Evolutionary conservation across 345 rosid species (phyloP).

Genomic region (Syzygium oleosum): DNA sequence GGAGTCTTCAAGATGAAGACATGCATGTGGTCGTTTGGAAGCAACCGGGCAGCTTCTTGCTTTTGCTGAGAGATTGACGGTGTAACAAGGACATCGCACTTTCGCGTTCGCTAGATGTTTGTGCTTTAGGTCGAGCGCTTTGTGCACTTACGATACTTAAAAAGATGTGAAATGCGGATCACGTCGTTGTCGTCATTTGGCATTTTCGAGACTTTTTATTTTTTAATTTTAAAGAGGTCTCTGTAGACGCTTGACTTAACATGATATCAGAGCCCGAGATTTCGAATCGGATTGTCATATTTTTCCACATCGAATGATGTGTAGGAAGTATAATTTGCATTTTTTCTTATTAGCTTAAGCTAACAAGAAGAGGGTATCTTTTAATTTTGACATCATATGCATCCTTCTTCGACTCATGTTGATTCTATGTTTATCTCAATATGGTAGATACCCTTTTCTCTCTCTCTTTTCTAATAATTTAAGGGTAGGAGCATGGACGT

Average conservation of each 20-base stretch:
- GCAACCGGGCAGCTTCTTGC: background rate
- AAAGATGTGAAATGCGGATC: background rate
- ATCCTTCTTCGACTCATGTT: rapidly evolving
- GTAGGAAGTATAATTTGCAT: background rate
- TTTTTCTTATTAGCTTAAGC: background rate
- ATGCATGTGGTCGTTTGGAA: background rate
- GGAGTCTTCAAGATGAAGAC: background rate
- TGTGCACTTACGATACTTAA: background rate
- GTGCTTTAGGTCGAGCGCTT: background rate
- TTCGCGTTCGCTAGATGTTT: background rate
- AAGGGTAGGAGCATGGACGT: background rate
- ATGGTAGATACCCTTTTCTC: background rate
- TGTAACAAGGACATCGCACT: background rate
- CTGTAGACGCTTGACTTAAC: background rate
- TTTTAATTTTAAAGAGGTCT: background rate
- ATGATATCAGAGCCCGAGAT: background rate
- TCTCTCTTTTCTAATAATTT: background rate
- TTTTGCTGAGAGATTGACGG: background rate
- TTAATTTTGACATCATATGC: rapidly evolving
- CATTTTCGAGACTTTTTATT: background rate
- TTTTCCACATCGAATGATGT: background rate
- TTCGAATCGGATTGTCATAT: background rate
- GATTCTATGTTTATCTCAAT: background rate
- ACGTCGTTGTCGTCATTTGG: background rate
- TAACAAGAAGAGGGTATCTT: background rate